Percentiles rank a stretch among this genome's conserved stretches.
These are phyloP conservation scores for Metschnikowia aberdeeniae DNA, from an alignment of 805 yeast species.

Conservation along the genomic window DNA sequence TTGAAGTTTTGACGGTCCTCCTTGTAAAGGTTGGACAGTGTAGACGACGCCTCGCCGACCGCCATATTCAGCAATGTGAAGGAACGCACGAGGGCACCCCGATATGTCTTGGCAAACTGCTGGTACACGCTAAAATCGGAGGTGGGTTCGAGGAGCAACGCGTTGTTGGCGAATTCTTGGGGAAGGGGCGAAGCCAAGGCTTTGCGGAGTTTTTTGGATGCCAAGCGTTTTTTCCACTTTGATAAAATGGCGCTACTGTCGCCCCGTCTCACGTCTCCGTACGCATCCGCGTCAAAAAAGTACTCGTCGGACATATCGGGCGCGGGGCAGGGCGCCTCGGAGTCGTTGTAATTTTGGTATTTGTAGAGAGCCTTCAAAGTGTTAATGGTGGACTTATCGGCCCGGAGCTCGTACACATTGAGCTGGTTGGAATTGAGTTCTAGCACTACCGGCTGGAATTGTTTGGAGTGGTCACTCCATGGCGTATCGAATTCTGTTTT, in stretches of 20 bases:
- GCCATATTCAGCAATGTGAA: constrained; percentile 29
- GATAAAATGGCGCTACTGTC: constrained; percentile 11
- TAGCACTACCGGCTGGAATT: constrained; percentile 36
- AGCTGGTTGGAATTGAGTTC: constrained; percentile 41
- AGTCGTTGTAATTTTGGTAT: constrained; percentile 24
- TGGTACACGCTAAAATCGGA: constrained; percentile 14
- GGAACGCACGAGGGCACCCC: constrained; percentile 23
- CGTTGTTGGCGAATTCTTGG: constrained; percentile 24
- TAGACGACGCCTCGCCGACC: constrained; percentile 36
- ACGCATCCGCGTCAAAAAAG: constrained; percentile 28
- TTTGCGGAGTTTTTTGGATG: constrained; percentile 13
- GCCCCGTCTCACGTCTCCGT: constrained; percentile 20
- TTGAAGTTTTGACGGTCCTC: constrained; percentile 17
- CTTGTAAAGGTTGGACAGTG: constrained; percentile 23
- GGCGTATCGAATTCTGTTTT: constrained; percentile 38
- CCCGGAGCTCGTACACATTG: constrained; percentile 26
- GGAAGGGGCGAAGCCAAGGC: constrained; percentile 17
- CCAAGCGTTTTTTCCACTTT: constrained; percentile 20
- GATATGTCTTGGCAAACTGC: constrained; percentile 18
- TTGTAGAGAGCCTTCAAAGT: constrained; percentile 30
- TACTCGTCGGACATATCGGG: constrained; percentile 16
- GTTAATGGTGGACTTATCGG: constrained; percentile 19
- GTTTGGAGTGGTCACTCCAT: constrained; percentile 24
- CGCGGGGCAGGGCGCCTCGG: not conserved
- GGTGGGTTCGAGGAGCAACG: constrained; percentile 38